phyloP scores from a whole-genome alignment of 2,329 filamentous ascomycete species.

The Talaromyces sp. region DNA sequence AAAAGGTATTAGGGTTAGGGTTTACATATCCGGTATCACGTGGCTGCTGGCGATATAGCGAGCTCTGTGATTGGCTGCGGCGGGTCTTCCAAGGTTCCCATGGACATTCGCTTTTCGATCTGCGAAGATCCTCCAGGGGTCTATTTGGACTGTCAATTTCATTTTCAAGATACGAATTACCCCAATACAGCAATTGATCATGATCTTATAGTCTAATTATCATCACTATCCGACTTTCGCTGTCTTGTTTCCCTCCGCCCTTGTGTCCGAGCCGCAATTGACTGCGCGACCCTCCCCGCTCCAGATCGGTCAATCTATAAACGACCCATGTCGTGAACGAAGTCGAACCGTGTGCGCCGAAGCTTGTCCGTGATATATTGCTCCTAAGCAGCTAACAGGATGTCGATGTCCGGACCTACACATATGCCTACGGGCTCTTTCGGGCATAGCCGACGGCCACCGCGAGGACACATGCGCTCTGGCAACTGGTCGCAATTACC shows the following conservation, averaged over 20 bases:
- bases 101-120: neutral
- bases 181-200: neutral
- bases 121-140: slow-evolving; percentile 1
- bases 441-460: slow-evolving; percentile 31
- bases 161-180: no score
- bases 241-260: neutral
- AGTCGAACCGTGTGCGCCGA: neutral
- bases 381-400: slow-evolving; percentile 19
- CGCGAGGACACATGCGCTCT: slow-evolving; percentile 37
- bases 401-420: slow-evolving; percentile 37
- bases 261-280: neutral
- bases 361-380: slow-evolving; percentile 3
- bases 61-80: slow-evolving; percentile 3
- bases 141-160: neutral
- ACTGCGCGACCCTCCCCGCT: neutral
- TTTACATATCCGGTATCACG: neutral
- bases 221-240: neutral
- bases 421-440: slow-evolving; percentile 27
- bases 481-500: slow-evolving; percentile 30
- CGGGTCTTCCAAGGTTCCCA: neutral
- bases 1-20: neutral
- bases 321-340: slow-evolving; percentile 11
- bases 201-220: neutral
- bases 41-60: neutral
- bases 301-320: neutral